Base-by-base conservation (phyloP, 805 yeast species). In the Vanderwaltozyma polyspora region DNA sequence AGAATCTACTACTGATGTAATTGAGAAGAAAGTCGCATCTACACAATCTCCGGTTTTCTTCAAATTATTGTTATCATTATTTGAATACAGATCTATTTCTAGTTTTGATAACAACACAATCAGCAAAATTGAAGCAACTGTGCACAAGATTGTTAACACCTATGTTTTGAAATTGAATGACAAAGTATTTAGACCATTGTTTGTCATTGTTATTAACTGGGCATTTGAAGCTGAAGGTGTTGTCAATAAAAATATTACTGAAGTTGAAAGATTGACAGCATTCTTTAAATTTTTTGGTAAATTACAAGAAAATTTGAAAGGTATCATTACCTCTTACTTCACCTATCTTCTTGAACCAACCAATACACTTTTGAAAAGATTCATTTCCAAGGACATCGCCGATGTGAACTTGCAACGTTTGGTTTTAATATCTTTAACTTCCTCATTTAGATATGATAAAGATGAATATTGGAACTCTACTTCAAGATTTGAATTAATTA, bases 381-480 rank as follows among this genome's bases (percentile, higher is more conserved):
- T 70, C 44, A 52, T 66, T 11, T 46, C 50, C 1, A 67, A 66
- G 14, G 64, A 64, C 11, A 38, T 72, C 19, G 50, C 64, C 22
- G 67, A 70, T 37, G 57, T 68, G 31, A 72, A 74, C 42, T 63
- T 86, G 46, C 77, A 85, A 60, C 76, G 95, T 60, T 60, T 83
- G 27, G 57, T 87, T 15, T 62, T 86, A 34, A 76, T 72, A 42
- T 76, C 95, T 0, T 62, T 91, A 42, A 72, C 78, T 0, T 69
- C 84, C 1, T 80, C 95, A 2, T 86, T 91, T 65, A 82, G 78
- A 49, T 79, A 76, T 51, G 96, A 89, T 52, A 83, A 79, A 51
- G 94, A 82, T 48, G 98, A 91, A 50, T 91, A 83, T 63, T 91
- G 99, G 99, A 79, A 81, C 38, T 75, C 85, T 29, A 79, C 79